These are phyloP conservation scores for Fusarium denticulatum DNA, from an alignment of 2,329 filamentous ascomycete species.

Conservation along the genomic window DNA sequence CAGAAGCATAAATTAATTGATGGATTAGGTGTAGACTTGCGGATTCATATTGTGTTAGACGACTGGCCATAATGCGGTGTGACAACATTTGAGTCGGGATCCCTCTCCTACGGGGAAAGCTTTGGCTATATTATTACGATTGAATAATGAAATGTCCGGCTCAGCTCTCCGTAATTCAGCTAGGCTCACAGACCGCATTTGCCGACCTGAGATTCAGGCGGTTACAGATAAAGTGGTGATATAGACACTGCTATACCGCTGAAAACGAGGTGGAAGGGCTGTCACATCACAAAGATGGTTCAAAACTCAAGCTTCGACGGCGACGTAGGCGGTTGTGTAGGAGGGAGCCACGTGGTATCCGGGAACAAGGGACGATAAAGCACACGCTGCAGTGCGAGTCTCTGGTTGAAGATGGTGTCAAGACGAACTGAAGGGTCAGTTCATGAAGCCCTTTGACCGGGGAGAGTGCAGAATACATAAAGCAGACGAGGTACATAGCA, in stretches of 20 bases:
- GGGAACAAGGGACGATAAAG: conserved; percentile 30
- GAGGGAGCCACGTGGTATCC: conserved; percentile 30
- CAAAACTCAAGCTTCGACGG: conserved; percentile 1
- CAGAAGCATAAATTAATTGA: not conserved
- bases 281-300: conserved; percentile 4
- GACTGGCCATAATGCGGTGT: not conserved
- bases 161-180: conserved; percentile 26
- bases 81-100: not conserved
- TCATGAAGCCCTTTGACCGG: conserved; percentile 2
- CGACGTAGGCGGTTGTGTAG: not conserved
- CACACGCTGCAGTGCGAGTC: conserved; percentile 3
- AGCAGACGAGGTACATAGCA: not conserved
- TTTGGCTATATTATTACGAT: not conserved
- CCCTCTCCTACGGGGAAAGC: not conserved
- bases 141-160: conserved; percentile 10
- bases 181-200: conserved; percentile 16
- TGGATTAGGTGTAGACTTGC: not conserved
- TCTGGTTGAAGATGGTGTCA: conserved; percentile 8
- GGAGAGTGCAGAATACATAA: conserved; percentile 9
- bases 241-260: conserved; percentile 1
- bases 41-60: conserved; percentile 5
- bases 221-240: conserved; percentile 17
- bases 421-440: conserved; percentile 15
- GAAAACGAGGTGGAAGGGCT: not conserved
- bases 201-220: conserved; percentile 24